These are phyloP conservation scores for Zostera marina DNA, from an alignment of 116 monocot genomes.

Conservation along the genomic window DNA sequence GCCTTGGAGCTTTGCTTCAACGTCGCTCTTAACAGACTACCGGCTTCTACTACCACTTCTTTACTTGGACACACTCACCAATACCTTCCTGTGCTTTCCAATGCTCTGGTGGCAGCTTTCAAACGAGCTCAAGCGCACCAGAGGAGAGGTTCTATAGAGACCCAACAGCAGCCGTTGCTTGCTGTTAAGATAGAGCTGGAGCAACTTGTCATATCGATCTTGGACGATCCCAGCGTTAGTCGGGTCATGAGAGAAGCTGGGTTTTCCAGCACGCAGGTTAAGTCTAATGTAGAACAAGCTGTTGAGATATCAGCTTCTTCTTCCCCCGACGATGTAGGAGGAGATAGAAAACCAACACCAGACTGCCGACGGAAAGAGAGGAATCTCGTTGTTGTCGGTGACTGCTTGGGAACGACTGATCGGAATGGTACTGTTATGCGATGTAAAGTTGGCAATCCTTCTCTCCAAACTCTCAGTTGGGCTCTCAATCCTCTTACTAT, in stretches of 20 bases:
- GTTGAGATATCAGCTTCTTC: conserved; percentile 14
- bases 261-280: conserved; percentile 89
- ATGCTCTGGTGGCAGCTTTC: conserved; percentile 75
- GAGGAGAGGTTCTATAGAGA: conserved; percentile 63
- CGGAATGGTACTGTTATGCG: too few relatives aligned
- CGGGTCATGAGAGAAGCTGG: conserved; percentile 91
- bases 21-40: conserved; percentile 79
- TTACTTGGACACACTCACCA: conserved; percentile 14
- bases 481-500: conserved; percentile 53
- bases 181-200: conserved; percentile 73
- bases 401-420: neutral
- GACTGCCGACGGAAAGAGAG: too few relatives aligned
- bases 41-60: conserved; percentile 34
- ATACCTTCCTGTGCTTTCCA: conserved; percentile 37
- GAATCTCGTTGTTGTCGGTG: neutral
- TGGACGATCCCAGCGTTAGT: conserved; percentile 93
- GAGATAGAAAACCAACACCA: too few relatives aligned
- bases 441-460: conserved; percentile 56
- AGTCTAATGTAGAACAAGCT: conserved; percentile 62
- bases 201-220: conserved; percentile 78
- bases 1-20: conserved; percentile 84
- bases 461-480: conserved; percentile 64
- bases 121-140: conserved; percentile 78
- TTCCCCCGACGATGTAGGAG: conserved; percentile 2
- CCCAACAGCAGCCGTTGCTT: conserved; percentile 59